These are phyloP conservation scores for Mycena belliarum DNA, from an alignment of 768 basidiomycete genomes.

Conservation along the genomic window DNA sequence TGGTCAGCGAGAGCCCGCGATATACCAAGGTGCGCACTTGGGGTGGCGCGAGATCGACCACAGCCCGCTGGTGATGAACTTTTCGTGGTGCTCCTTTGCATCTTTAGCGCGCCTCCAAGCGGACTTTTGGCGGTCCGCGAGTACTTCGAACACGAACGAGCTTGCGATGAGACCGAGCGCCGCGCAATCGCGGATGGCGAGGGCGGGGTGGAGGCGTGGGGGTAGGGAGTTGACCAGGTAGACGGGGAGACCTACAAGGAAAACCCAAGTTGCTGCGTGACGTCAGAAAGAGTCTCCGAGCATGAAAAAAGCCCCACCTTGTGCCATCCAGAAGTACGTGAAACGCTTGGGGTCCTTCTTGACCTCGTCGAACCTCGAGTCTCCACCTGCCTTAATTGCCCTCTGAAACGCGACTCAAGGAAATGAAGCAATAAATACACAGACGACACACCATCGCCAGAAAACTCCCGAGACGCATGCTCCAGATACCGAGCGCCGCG, in stretches of 20 bases:
- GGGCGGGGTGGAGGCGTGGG: slow-evolving; percentile 45
- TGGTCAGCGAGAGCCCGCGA: not conserved
- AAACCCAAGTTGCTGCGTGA: slow-evolving; percentile 57
- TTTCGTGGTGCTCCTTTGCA: slow-evolving; percentile 65
- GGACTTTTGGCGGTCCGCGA: slow-evolving; percentile 67
- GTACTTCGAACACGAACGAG: slow-evolving; percentile 61
- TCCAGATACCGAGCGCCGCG: slow-evolving; percentile 62
- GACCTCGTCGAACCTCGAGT: slow-evolving; percentile 66
- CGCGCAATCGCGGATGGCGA: slow-evolving; percentile 56
- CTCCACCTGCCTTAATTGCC: slow-evolving; percentile 55
- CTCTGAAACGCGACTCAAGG: slow-evolving; percentile 24
- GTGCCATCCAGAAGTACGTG: slow-evolving; percentile 60
- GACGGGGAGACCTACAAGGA: slow-evolving; percentile 68
- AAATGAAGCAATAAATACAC: not conserved
- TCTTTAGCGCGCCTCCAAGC: slow-evolving; percentile 61
- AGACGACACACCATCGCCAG: slow-evolving; percentile 46
- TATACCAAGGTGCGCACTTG: slow-evolving; percentile 47
- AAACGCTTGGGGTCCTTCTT: slow-evolving; percentile 44
- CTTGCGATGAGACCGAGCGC: slow-evolving; percentile 53
- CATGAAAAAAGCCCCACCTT: slow-evolving; percentile 25
- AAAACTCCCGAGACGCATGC: slow-evolving; percentile 60
- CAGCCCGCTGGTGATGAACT: slow-evolving; percentile 67
- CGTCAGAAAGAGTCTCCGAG: slow-evolving; percentile 15
- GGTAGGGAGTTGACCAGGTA: slow-evolving; percentile 64
- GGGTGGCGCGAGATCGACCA: slow-evolving; percentile 74